Evolutionary conservation across 805 yeast species (phyloP), one percentile per base, ranked within the genome.

Genomic region (Kregervanrija pseudodelftensis): DNA sequence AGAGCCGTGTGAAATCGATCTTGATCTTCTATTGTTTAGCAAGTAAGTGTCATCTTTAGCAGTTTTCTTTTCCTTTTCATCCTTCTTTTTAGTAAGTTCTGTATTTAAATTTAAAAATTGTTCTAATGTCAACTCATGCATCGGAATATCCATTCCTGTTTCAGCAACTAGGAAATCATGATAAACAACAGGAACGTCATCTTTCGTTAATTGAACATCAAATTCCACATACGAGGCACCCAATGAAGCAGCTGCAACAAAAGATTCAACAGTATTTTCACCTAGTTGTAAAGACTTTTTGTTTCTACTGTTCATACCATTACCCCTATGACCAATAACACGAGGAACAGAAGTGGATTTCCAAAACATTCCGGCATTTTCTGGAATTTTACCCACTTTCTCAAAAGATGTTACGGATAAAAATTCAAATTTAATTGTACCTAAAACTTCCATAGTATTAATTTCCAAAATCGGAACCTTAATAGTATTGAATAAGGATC

Each of bases 221-320:
- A 91, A 91, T 65, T 91, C 98, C 42, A 91, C 97, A 58, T 91
- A 91, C 2, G 95, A 83, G 1, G 98, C 98, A 36, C 98, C 98
- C 52, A 91, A 69, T 2, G 95, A 88, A 0, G 97, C 95, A 0
- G 98, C 98, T 11, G 96, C 95, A 59, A 91, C 85, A 56, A 91
- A 91, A 0, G 95, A 85, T 56, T 91, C 96, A 15, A 91, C 84
- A 0, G 98, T 91, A 61, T 91, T 91, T 58, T 91, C 98, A 36
- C 98, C 98, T 48, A 91, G 72, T 64, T 91, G 98, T 57, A 91
- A 72, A 3, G 95, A 85, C 49, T 78, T 81, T 39, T 82, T 74
- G 37, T 75, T 74, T 46, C 80, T 73, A 42, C 76, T 73, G 65
- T 91, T 91, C 68, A 89, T 90, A 53, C 98, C 98, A 51, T 88